A percentile compares a stretch with the other conserved stretches of the same genome.
Evolutionary conservation across 2,329 filamentous ascomycete genomes (phyloP).

Genomic region (Coleophoma crateriformis): DNA sequence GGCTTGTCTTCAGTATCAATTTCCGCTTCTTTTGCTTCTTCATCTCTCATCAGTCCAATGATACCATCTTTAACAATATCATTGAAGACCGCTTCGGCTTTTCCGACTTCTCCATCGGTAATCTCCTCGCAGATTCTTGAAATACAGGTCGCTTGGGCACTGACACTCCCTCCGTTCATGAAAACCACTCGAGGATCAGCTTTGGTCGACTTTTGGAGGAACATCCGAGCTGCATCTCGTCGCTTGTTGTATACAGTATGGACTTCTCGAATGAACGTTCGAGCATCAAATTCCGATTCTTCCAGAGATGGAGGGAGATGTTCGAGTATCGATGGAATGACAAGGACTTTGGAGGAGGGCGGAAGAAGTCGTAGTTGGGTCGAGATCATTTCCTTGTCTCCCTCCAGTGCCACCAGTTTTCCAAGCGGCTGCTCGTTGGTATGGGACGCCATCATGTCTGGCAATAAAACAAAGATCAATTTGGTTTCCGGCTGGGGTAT

Average conservation of each 20-base stretch:
- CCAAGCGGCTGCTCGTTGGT: conserved; percentile 24
- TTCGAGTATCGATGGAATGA: conserved; percentile 37
- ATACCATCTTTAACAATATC: conserved; percentile 45
- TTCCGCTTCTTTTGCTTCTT: conserved; percentile 2
- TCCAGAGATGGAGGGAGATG: conserved; percentile 19
- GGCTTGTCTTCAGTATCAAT: neutral
- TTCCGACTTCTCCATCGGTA: conserved; percentile 41
- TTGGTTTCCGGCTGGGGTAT: neutral
- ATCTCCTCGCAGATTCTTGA: conserved; percentile 45
- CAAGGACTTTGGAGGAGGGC: conserved; percentile 49
- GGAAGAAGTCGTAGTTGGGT: conserved; percentile 57
- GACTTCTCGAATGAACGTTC: conserved; percentile 39
- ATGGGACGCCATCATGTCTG: neutral
- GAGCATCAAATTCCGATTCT: conserved; percentile 30
- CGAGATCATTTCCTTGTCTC: conserved; percentile 45
- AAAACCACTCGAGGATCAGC: conserved; percentile 51
- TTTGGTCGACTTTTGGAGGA: conserved; percentile 40
- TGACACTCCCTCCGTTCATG: conserved; percentile 51
- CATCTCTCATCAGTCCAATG: conserved; percentile 27
- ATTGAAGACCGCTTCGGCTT: conserved; percentile 46
- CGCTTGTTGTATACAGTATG: conserved; percentile 45
- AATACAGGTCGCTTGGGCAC: conserved; percentile 49
- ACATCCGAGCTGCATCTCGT: conserved; percentile 41
- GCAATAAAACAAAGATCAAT: neutral
- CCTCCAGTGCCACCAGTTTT: conserved; percentile 56